phyloP scores from a whole-genome alignment of 139 green algal genomes.

The Chlamydomonas sp. region DNA sequence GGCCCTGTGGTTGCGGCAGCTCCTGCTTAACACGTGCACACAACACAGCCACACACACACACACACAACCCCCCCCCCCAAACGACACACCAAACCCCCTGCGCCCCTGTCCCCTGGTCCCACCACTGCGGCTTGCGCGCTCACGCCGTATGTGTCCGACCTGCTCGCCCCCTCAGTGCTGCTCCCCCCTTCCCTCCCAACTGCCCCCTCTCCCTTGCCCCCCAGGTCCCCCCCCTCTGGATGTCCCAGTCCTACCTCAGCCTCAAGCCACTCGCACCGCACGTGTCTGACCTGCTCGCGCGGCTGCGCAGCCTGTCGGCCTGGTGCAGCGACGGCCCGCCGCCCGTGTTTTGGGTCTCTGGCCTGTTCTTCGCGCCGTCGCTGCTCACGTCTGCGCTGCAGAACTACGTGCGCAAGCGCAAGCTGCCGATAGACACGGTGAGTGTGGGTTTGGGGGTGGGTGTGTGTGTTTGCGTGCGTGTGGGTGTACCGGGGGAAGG shows the following conservation, averaged over 20 bases:
- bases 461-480: too few relatives aligned
- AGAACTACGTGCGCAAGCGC: conserved; percentile 60
- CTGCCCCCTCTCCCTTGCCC: background rate
- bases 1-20: too few relatives aligned
- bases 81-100: too few relatives aligned
- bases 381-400: conserved; percentile 52
- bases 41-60: too few relatives aligned
- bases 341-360: conserved; percentile 55
- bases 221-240: conserved; percentile 54
- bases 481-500: too few relatives aligned
- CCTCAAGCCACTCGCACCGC: conserved; percentile 20
- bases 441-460: too few relatives aligned
- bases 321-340: conserved; percentile 23
- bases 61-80: too few relatives aligned
- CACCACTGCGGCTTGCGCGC: background rate
- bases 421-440: conserved; percentile 54
- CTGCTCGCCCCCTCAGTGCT: background rate
- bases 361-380: conserved; percentile 73
- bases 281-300: conserved; percentile 38
- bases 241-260: conserved; percentile 24
- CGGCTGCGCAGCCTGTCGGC: conserved; percentile 40
- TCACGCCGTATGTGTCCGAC: background rate
- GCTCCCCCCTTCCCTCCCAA: background rate
- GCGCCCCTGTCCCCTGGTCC: too few relatives aligned
- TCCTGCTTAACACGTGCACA: too few relatives aligned